Base-by-base conservation (phyloP, 2,329 filamentous ascomycete species). In the Mollisiaceae sp. region DNA sequence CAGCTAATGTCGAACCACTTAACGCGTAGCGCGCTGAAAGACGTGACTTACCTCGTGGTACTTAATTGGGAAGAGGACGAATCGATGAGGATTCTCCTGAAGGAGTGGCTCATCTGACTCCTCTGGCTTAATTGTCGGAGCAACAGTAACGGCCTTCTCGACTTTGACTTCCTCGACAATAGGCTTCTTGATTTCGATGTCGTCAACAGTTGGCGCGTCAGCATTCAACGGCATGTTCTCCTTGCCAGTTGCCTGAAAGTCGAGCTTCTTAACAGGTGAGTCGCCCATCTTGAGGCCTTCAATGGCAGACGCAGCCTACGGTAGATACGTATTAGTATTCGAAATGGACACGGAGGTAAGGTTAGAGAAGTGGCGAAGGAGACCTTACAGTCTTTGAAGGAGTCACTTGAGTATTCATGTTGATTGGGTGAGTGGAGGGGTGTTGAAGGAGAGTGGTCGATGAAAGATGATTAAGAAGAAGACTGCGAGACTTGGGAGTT, bases 61-160 rank as follows among this genome's bases (percentile, higher is more conserved):
- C 86, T 97, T 97, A 81, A 99, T 97, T 72, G 95, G 95, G 83
- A 99, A 99, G 69, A 99, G 86, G 66, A 99, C 95, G 77, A 99
- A 99, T 75, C 95, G 92, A 73, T 97, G 88, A 69, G 93, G 91
- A 82, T 99, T 99, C 82, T 98, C 95, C 78, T 93, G 91, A 8
- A 99, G 88, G 60, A 99, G 85, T 65, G 95, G 95, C 86, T 99
- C 95, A 65, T 93, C 86, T 65, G 86, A 85, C 80, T 97, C 92
- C 59, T 91, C 85, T 35, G 85, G 73, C 81, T 90, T 90, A 77
- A 89, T 83, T 24, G 80, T 80, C 47, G 85, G 72, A 60, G 83
- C 82, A 64, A 79, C 77, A 59, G 76, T 73, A 72, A 82, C 79
- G 35, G 74, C 67, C 43, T 78, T 78, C 70, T 78, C 74, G 67